These are phyloP conservation scores for Aspergillus sclerotioniger DNA, from an alignment of 495 filamentous ascomycete genomes.

Conservation along the genomic window DNA sequence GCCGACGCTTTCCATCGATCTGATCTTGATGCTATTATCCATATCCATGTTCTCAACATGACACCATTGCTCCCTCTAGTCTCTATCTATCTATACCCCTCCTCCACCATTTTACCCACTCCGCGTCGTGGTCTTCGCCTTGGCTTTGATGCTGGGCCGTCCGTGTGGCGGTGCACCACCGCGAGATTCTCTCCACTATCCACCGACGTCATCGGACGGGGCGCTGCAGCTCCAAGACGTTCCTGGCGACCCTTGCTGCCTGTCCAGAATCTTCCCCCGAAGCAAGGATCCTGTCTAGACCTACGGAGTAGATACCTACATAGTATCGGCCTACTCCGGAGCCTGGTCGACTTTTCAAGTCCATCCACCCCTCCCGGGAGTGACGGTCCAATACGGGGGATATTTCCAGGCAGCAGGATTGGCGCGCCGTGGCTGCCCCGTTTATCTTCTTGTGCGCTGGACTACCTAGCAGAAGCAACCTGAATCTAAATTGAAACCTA, in stretches of 20 bases:
- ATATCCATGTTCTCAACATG: too few relatives aligned
- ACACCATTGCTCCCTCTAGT: neutral
- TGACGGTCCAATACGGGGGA: neutral
- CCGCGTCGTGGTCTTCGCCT: neutral
- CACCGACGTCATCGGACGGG: neutral
- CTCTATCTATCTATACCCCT: neutral
- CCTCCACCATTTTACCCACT: neutral
- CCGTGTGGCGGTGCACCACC: neutral
- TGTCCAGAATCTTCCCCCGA: neutral
- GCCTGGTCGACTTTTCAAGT: neutral
- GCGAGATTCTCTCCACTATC: neutral
- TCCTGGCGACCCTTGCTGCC: neutral
- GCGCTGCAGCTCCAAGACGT: neutral
- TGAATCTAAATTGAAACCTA: too few relatives aligned
- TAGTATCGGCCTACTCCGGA: too few relatives aligned
- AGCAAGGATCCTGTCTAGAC: neutral
- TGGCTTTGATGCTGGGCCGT: neutral
- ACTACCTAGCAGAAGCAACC: neutral
- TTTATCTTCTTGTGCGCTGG: neutral
- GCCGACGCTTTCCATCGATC: neutral
- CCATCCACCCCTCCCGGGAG: too few relatives aligned
- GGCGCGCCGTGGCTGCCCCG: neutral
- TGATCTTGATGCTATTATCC: too few relatives aligned
- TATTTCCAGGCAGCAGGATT: neutral
- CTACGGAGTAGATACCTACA: too few relatives aligned